Base-by-base conservation (phyloP, 495 filamentous ascomycete genomes). In the Penicillium manginii region DNA sequence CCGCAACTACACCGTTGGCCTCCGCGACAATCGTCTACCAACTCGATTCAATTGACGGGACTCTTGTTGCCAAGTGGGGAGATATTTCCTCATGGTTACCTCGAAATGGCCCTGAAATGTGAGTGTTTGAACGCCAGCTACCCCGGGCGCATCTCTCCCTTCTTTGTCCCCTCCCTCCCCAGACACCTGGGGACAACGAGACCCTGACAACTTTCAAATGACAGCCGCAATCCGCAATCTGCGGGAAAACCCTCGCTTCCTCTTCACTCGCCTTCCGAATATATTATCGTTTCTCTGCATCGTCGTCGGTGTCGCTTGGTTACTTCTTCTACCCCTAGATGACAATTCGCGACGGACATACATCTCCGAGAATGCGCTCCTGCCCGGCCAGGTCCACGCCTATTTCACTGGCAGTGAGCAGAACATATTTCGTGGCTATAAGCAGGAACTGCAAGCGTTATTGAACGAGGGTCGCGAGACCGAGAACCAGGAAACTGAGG, bases 381-480 rank as follows among this genome's bases (percentile, higher is more conserved):
- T 98, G 17, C 94, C 94, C 1, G 94, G 93, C 15, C 94, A 98
- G 68, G 94, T 98, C 12, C 92, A 98, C 74, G 96, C 96, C 0
- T 98, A 98, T 70, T 98, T 98, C 66, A 87, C 90, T 2, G 93
- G 94, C 21, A 96, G 91, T 70, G 94, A 98, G 67, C 92, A 97
- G 75, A 89, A 97, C 68, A 83, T 98, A 58, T 97, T 98, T 73
- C 83, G 93, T 9, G 96, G 92, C 6, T 98, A 96, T 69, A 87
- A 90, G 65, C 86, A 89, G 68, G 94, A 98, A 72, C 78, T 96
- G 21, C 82, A 88, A 60, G 82, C 61, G 6, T 33, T 78, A 17
- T 55, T 78, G 17, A 55, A 63, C 10, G 57, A 65, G n/a, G 57
- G 60, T 5, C 55, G 35, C 1, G 59, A 65, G 4, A 46, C 55